Conservation (phyloP, 164 flowering plant species). For the Paratinospora sagittata region DNA sequence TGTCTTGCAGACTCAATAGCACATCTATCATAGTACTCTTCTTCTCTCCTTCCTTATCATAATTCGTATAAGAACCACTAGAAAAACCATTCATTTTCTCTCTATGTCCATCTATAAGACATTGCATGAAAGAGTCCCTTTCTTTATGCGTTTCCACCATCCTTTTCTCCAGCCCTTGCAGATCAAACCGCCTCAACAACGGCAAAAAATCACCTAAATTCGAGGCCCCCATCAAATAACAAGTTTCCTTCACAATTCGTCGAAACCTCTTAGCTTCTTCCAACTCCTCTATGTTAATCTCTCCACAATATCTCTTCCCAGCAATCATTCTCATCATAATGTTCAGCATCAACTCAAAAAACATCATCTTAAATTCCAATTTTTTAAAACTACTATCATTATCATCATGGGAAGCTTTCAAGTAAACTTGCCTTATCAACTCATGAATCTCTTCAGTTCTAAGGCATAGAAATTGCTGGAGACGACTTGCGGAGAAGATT, state of each 20-base stretch:
- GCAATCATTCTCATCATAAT: slow-evolving; percentile 29
- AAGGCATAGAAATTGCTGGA: neutral
- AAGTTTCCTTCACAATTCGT: slow-evolving; percentile 15
- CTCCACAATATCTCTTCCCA: slow-evolving; percentile 31
- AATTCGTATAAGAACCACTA: too few species aligned
- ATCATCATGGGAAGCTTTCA: neutral
- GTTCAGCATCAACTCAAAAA: slow-evolving; percentile 24
- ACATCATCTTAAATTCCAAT: slow-evolving; percentile 20
- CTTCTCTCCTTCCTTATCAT: neutral
- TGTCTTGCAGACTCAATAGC: slow-evolving; percentile 19
- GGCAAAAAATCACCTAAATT: slow-evolving; percentile 26
- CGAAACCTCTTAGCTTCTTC: slow-evolving; percentile 18
- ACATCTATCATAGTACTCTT: slow-evolving; percentile 25
- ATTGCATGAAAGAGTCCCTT: slow-evolving; percentile 28
- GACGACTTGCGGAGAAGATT: slow-evolving; percentile 13
- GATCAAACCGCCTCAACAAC: slow-evolving; percentile 18
- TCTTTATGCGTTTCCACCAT: slow-evolving; percentile 12
- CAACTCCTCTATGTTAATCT: neutral
- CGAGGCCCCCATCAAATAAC: neutral
- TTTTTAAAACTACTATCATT: neutral
- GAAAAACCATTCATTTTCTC: neutral
- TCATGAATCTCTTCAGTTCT: slow-evolving; percentile 9
- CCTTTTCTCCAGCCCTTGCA: slow-evolving; percentile 13
- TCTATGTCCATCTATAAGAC: slow-evolving; percentile 24
- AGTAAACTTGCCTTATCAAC: neutral